Base-by-base conservation (phyloP, 1,139 yeast genomes). In the Lipomyces yarrowii region DNA sequence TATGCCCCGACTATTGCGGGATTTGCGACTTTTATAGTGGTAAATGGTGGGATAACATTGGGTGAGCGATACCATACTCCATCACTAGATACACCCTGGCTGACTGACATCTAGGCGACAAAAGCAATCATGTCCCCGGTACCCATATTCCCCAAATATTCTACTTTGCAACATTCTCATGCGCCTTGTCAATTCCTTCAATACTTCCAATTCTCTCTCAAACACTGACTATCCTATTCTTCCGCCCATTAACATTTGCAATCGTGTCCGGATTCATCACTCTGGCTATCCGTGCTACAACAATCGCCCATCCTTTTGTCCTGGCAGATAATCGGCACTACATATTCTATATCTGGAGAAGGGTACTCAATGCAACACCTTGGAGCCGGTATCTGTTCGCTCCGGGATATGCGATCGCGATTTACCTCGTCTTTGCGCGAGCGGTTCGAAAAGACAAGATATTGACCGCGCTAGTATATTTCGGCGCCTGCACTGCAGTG, bases 281-380 rank as follows among this genome's bases (percentile, higher is more conserved):
- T 23, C 39, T 56, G 21, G 63, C 67, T 1, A 83, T 91, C 48
- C 81, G 86, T 54, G 80, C 82, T 63, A 88, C 84, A 74, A 90
- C 97, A 0, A 81, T 88, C 10, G 87, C 87, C 3, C 99, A 96
- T 75, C 98, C 98, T 11, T 96, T 93, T 77, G 77, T 94, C 55
- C 81, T 93, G 60, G 96, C 99, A 0, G 99, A 96, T 76, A 96
- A 96, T 78, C 86, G 99, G 70, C 99, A 94, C 76, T 91, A 87
- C 75, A 87, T 97, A 0, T 94, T 94, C 75, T 96, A 94, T 78
- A 79, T 94, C 52, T 91, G 90, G 85, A 84, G 86, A 65, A 84
- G 84, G 67, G 73, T 93, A 21, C 81, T 91, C 55, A 77, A 81
- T 68, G 79, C 80, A 42, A 77, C 75, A 23, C 76, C 82, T 72